Conservation (phyloP, 345 rosid species). For the Corchorus olitorius region DNA sequence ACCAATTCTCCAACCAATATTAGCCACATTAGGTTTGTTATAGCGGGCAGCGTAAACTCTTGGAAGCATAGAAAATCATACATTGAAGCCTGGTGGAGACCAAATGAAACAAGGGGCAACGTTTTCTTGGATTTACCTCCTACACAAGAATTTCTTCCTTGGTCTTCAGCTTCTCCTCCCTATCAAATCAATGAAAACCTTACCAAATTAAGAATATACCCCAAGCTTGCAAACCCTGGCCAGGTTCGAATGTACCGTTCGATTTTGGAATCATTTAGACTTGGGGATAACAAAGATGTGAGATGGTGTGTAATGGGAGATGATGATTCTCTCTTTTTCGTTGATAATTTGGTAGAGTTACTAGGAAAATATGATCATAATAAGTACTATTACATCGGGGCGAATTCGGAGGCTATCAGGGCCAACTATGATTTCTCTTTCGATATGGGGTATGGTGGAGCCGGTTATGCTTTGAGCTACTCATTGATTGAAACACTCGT, state of each 20-base stretch:
- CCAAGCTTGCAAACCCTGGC: conserved; percentile 28
- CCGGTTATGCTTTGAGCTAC: conserved; percentile 68
- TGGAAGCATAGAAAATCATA: conserved; percentile 49
- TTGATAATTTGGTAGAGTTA: conserved; percentile 50
- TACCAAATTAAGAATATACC: conserved; percentile 33
- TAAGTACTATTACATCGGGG: conserved; percentile 50
- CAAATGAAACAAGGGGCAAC: conserved; percentile 57
- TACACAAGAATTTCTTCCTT: conserved; percentile 40
- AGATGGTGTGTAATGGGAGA: conserved; percentile 63
- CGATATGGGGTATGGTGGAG: conserved; percentile 75
- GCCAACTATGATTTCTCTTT: conserved; percentile 44
- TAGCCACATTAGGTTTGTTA: conserved; percentile 52
- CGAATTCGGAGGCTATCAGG: conserved; percentile 40
- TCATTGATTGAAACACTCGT: conserved; percentile 46
- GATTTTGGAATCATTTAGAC: conserved; percentile 42
- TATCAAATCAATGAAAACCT: conserved; percentile 48
- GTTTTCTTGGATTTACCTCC: conserved; percentile 57
- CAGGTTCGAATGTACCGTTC: conserved; percentile 48
- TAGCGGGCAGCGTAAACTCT: conserved; percentile 43
- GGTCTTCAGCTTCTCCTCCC: conserved; percentile 55
- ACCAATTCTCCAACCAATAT: conserved; percentile 36
- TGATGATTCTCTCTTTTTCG: conserved; percentile 55
- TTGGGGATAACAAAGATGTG: conserved; percentile 14
- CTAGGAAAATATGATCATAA: conserved; percentile 57
- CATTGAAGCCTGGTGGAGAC: conserved; percentile 70